These are phyloP conservation scores for Schizosaccharomyces octosporus DNA, from an alignment of 805 yeast species.

Conservation along the genomic window DNA sequence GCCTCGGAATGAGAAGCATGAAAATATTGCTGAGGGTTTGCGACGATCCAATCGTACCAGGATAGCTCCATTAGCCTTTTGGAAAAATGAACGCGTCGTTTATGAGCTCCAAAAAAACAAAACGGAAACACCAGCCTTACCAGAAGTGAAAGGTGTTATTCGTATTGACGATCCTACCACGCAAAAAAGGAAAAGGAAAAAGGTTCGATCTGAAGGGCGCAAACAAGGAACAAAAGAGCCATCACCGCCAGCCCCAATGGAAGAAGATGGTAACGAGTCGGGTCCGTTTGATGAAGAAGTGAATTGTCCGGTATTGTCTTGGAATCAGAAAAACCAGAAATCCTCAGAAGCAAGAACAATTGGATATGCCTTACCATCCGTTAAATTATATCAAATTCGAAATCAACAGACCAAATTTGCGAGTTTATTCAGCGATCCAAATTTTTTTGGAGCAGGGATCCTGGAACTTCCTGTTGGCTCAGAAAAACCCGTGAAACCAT, in stretches of 20 bases:
- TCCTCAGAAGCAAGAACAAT: constrained; percentile 3
- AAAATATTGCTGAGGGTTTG: neutral
- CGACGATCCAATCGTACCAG: constrained; percentile 21
- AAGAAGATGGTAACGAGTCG: neutral
- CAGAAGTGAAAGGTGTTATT: constrained; percentile 12
- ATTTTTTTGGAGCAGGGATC: constrained; percentile 46
- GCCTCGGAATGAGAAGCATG: neutral
- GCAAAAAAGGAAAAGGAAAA: constrained; percentile 15
- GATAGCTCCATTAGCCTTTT: constrained; percentile 50
- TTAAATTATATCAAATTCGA: constrained; percentile 4
- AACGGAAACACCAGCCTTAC: constrained; percentile 5
- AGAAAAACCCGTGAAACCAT: constrained; percentile 31
- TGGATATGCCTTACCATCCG: constrained; percentile 6
- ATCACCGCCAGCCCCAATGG: neutral
- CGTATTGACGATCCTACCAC: constrained; percentile 8
- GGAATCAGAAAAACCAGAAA: neutral
- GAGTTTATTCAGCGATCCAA: constrained; percentile 8
- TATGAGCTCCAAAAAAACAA: constrained; percentile 15
- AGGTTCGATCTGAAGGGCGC: neutral
- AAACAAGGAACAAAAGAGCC: neutral
- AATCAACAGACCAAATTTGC: constrained; percentile 5
- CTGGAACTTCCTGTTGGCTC: constrained; percentile 39
- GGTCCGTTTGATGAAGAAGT: neutral
- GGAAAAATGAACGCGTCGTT: constrained; percentile 60
- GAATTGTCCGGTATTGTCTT: neutral